Percentiles rank a stretch among this genome's conserved stretches.
phyloP scores from a whole-genome alignment of 371 early-diverging fungal species.

The Mortierella polycephala region DNA sequence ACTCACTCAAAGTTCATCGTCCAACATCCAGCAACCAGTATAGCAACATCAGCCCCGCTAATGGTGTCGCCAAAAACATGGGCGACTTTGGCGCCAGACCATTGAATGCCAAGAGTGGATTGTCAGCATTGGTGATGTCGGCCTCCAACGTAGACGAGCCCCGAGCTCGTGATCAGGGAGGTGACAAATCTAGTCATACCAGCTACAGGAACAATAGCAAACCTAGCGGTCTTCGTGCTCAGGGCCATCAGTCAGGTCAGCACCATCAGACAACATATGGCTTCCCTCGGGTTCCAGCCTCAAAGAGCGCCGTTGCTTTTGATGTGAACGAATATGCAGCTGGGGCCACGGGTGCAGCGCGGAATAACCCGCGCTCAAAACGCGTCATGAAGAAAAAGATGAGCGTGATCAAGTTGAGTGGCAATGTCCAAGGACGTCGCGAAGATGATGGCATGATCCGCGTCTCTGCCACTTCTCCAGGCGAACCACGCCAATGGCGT shows the following conservation, averaged over 20 bases:
- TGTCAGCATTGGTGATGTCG: slow-evolving; percentile 24
- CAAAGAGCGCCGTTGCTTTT: slow-evolving; percentile 21
- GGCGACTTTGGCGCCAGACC: neutral
- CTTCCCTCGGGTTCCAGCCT: slow-evolving; percentile 11
- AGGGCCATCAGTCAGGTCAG: neutral
- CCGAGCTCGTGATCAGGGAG: slow-evolving; percentile 2
- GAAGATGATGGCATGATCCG: slow-evolving; percentile 53
- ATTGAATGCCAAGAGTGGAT: slow-evolving; percentile 21
- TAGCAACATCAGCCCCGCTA: slow-evolving; percentile 3
- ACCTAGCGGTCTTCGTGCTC: neutral
- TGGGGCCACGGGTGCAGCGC: neutral
- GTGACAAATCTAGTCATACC: neutral
- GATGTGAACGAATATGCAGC: slow-evolving; percentile 16
- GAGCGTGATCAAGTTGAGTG: slow-evolving; percentile 50
- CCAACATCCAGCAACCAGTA: neutral
- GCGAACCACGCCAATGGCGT: slow-evolving; percentile 17
- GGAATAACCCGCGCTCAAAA: slow-evolving; percentile 24
- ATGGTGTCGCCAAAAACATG: slow-evolving; percentile 4
- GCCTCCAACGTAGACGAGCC: slow-evolving; percentile 25
- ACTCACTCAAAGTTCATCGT: slow-evolving; percentile 11
- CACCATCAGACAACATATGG: slow-evolving; percentile 2
- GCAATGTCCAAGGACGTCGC: slow-evolving; percentile 47
- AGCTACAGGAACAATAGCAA: neutral
- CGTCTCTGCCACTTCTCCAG: slow-evolving; percentile 18
- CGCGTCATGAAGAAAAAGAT: slow-evolving; percentile 55